Conservation (phyloP, 2,329 filamentous ascomycete genomes). For the Alternaria sp. region DNA sequence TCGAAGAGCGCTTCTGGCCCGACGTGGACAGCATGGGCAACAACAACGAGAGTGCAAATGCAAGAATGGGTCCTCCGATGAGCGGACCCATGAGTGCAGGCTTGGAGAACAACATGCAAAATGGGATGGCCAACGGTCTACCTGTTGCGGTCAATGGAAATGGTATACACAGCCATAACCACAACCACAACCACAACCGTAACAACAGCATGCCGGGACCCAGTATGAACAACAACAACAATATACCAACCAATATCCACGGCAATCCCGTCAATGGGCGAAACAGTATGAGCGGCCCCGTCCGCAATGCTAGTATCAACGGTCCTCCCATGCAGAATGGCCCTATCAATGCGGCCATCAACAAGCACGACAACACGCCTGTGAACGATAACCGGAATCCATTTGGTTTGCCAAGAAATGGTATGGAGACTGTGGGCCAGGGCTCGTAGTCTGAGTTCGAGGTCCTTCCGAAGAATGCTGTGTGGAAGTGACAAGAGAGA, state of each 20-base stretch:
- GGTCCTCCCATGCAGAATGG: slow-evolving; percentile 13
- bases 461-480: background rate
- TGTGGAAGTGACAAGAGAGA: slow-evolving; percentile 3
- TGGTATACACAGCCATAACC: slow-evolving; percentile 17
- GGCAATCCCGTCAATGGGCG: slow-evolving; percentile 10
- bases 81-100: slow-evolving; percentile 25
- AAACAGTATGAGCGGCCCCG: slow-evolving; percentile 16
- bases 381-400: slow-evolving; percentile 29
- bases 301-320: slow-evolving; percentile 23
- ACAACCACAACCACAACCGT: background rate
- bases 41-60: slow-evolving; percentile 48
- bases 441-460: slow-evolving; percentile 9
- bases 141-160: slow-evolving; percentile 15
- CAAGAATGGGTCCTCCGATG: slow-evolving; percentile 29
- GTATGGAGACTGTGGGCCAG: slow-evolving; percentile 12
- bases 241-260: slow-evolving; percentile 12
- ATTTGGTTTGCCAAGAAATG: slow-evolving; percentile 3
- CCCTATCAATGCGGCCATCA: slow-evolving; percentile 16
- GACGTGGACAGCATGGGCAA: slow-evolving; percentile 60
- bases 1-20: slow-evolving; percentile 60
- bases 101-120: slow-evolving; percentile 34
- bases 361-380: slow-evolving; percentile 30
- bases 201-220: slow-evolving; percentile 14
- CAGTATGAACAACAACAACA: slow-evolving; percentile 14
- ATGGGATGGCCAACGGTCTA: slow-evolving; percentile 18